These are phyloP conservation scores for Aspergillus cejpii DNA, from an alignment of 2,329 filamentous ascomycete species.

Conservation along the genomic window DNA sequence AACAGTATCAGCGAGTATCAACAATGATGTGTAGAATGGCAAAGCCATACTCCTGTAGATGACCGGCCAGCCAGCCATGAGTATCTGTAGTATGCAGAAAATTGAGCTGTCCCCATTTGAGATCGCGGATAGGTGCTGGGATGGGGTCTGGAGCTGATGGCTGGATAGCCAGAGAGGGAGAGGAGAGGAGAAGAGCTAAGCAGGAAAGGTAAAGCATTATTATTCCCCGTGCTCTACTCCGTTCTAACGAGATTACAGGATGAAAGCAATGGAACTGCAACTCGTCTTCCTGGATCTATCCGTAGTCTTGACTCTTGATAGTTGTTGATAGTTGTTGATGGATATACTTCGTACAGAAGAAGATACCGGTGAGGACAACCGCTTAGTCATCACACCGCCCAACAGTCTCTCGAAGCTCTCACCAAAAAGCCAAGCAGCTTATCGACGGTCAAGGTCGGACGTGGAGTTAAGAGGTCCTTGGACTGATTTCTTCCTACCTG, in stretches of 20 bases:
- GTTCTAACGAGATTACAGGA: neutral
- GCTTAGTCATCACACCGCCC: slow-evolving; percentile 32
- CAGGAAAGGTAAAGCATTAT: neutral
- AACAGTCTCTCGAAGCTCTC: slow-evolving; percentile 30
- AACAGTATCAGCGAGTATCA: neutral
- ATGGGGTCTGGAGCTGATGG: slow-evolving; percentile 73
- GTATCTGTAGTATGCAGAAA: slow-evolving; percentile 96
- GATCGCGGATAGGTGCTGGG: slow-evolving; percentile 70
- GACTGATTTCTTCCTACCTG: slow-evolving; percentile 11
- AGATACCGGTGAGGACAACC: slow-evolving; percentile 31
- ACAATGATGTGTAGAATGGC: slow-evolving; percentile 1
- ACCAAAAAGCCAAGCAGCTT: slow-evolving; percentile 19
- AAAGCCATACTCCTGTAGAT: slow-evolving; percentile 69
- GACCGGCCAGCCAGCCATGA: slow-evolving; percentile 91
- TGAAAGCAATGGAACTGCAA: neutral
- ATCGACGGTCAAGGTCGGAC: slow-evolving; percentile 9
- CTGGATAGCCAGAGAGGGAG: slow-evolving; percentile 53
- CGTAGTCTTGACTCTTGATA: no score
- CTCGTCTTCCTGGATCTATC: neutral
- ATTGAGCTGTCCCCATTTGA: slow-evolving; percentile 92
- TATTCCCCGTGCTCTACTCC: neutral
- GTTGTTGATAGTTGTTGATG: neutral
- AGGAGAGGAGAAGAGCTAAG: slow-evolving; percentile 15
- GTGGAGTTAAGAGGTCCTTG: slow-evolving; percentile 6
- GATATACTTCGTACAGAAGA: slow-evolving; percentile 20